Percentiles rank a stretch among this genome's conserved stretches.
Conservation (phyloP, 1,284 basidiomycete genomes). For the Sporisorium scitamineum region DNA sequence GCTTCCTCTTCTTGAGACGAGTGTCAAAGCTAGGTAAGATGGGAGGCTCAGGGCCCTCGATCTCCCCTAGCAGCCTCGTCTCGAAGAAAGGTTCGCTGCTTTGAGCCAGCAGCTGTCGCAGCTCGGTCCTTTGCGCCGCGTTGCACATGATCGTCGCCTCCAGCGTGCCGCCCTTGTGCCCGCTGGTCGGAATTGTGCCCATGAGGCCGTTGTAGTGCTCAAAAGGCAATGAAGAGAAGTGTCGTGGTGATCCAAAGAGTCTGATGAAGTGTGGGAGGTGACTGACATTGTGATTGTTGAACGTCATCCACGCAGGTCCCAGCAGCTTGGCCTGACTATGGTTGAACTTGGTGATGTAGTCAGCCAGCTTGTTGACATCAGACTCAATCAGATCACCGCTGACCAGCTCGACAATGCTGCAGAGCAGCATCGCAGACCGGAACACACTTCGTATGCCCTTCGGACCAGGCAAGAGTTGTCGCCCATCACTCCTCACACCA, state of each 20-base stretch:
- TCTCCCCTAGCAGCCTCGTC: not conserved
- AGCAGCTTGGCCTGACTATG: slow-evolving; percentile 1
- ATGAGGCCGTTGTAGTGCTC: slow-evolving; percentile 6
- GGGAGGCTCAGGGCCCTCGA: not conserved
- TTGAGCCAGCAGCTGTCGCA: not conserved
- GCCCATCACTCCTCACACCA: not conserved
- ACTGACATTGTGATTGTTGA: slow-evolving; percentile 7
- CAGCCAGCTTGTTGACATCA: not conserved
- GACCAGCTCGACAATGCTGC: slow-evolving; percentile 2
- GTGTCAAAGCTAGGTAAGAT: no score
- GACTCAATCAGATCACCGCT: not conserved
- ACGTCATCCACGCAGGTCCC: slow-evolving; percentile 15
- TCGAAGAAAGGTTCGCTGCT: not conserved
- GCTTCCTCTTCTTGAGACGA: no score
- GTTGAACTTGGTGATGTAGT: slow-evolving; percentile 2
- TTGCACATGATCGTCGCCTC: slow-evolving; percentile 2
- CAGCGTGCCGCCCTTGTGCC: not conserved
- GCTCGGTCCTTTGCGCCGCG: not conserved
- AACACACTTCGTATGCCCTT: slow-evolving; percentile 2
- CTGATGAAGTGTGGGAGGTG: slow-evolving; percentile 6
- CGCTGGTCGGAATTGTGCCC: not conserved
- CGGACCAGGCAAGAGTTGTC: not conserved
- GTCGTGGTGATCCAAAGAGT: not conserved
- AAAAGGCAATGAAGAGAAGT: slow-evolving; percentile 9
- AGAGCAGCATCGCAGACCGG: not conserved